Percentiles rank a stretch among this genome's conserved stretches.
Conservation (phyloP, 2,329 filamentous ascomycete genomes). For the Fusarium nodosum region DNA sequence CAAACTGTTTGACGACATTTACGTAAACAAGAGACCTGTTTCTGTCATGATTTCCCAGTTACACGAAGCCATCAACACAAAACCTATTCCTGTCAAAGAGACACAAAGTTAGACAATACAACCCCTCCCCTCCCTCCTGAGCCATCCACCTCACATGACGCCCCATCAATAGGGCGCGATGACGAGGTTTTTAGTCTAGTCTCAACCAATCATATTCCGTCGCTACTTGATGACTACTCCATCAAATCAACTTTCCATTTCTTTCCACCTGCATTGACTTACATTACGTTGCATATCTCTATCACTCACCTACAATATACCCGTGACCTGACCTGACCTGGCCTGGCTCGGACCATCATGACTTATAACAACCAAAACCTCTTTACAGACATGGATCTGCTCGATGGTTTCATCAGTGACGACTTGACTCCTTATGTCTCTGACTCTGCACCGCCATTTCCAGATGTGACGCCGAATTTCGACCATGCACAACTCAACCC, state of each 20-base stretch:
- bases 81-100: background rate
- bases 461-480: background rate
- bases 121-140: conserved; percentile 2
- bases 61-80: conserved; percentile 30
- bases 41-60: conserved; percentile 33
- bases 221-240: conserved; percentile 25
- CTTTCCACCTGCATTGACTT: conserved; percentile 28
- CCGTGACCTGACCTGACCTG: background rate
- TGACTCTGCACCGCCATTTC: conserved; percentile 23
- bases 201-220: background rate
- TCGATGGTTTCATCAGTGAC: conserved; percentile 38
- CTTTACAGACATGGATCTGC: conserved; percentile 36
- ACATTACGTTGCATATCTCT: conserved; percentile 12
- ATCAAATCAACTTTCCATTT: conserved; percentile 21
- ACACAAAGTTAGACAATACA: background rate
- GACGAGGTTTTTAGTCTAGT: conserved; percentile 33
- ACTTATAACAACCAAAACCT: conserved; percentile 15
- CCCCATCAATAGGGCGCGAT: conserved; percentile 47
- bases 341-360: conserved; percentile 7
- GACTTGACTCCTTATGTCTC: conserved; percentile 30
- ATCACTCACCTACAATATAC: background rate
- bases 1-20: conserved; percentile 39
- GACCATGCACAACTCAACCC: conserved; percentile 3
- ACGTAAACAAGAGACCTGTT: conserved; percentile 38
- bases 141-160: conserved; percentile 30